Base-by-base conservation (phyloP, 441 rosid species). In the Populus trichocarpa region DNA sequence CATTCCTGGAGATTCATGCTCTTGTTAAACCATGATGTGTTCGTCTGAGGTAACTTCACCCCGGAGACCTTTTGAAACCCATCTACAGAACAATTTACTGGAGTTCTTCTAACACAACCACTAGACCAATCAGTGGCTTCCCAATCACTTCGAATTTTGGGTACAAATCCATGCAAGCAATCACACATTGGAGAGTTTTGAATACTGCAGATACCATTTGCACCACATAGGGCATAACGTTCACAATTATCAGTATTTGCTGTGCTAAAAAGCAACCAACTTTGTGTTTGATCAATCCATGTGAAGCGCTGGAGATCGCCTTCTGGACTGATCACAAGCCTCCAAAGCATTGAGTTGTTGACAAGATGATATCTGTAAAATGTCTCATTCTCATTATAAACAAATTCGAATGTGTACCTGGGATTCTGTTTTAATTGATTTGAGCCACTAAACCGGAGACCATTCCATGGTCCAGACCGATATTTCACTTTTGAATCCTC, bases 21-120 rank as follows among this genome's bases (percentile, higher is more conserved):
- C 13, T 8, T 70, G 67, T 78, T 70, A 64, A 84, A 86, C 65
- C 78, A 80, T 5, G 93, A 66, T 2, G 64, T 78, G 6, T 75
- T 28, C 38, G 90, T 85, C 22, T 90, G 92, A 0, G 98, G 98
- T 79, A 90, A 64, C 66, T 92, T 93, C 82, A 92, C 66, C 14
- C 83, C 82, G 16, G 76, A 35, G 74, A 85, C 22, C 70, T 20
- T 80, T 73, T 77, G 61, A 79, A 93, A 93, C 75, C 85, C 82
- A 72, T 90, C 93, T 1, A 70, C 74, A 4, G 53, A 18, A 69
- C 97, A 92, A 7, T 81, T 79, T 77, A 88, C 38, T 1, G 53
- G 46, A 25, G 88, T 88, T 69, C 77, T 81, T 75, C 95, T 82
- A 26, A 83, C 78, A 66, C 98, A 93, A 76, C 97, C 98, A 22